Percentiles rank a stretch among this genome's conserved stretches.
Evolutionary conservation across 805 yeast species (phyloP).

Genomic region (Phaffomyces thermotolerans): DNA sequence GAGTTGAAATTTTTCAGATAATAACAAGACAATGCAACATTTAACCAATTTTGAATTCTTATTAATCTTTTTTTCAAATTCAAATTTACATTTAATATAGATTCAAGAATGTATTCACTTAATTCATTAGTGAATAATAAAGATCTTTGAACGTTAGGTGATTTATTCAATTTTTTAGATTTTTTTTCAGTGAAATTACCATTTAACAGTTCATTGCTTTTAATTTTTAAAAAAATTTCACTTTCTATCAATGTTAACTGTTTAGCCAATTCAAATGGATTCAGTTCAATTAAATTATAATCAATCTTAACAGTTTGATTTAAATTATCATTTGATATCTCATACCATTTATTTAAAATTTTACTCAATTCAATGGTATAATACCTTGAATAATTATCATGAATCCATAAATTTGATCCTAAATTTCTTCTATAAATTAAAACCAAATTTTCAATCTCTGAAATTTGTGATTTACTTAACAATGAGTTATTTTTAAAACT

Average conservation of each 20-base stretch:
- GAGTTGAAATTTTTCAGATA: slow-evolving; percentile 74
- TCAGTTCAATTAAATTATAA: slow-evolving; percentile 33
- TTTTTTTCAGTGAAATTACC: slow-evolving; percentile 56
- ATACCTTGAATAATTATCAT: slow-evolving; percentile 13
- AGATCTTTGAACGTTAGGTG: slow-evolving; percentile 57
- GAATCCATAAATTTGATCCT: slow-evolving; percentile 19
- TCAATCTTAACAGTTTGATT: slow-evolving; percentile 36
- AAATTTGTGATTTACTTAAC: slow-evolving; percentile 22
- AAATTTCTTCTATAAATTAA: slow-evolving; percentile 47
- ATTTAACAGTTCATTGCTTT: slow-evolving; percentile 58
- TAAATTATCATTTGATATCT: slow-evolving; percentile 10
- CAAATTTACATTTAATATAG: slow-evolving; percentile 48
- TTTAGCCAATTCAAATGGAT: slow-evolving; percentile 69
- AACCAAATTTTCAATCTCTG: slow-evolving; percentile 39
- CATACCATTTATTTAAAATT: slow-evolving; percentile 44
- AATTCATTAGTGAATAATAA: slow-evolving; percentile 63
- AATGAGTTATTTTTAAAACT: slow-evolving; percentile 18
- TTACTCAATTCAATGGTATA: slow-evolving; percentile 18
- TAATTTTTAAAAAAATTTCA: slow-evolving; percentile 52
- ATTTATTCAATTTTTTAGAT: slow-evolving; percentile 42
- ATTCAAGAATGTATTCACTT: slow-evolving; percentile 67
- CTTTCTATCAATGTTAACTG: slow-evolving; percentile 71
- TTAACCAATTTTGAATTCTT: slow-evolving; percentile 63
- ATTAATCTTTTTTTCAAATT: slow-evolving; percentile 41
- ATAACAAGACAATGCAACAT: slow-evolving; percentile 63